Conservation (phyloP, 1,284 basidiomycete species). For the Lignosus rhinocerotis region DNA sequence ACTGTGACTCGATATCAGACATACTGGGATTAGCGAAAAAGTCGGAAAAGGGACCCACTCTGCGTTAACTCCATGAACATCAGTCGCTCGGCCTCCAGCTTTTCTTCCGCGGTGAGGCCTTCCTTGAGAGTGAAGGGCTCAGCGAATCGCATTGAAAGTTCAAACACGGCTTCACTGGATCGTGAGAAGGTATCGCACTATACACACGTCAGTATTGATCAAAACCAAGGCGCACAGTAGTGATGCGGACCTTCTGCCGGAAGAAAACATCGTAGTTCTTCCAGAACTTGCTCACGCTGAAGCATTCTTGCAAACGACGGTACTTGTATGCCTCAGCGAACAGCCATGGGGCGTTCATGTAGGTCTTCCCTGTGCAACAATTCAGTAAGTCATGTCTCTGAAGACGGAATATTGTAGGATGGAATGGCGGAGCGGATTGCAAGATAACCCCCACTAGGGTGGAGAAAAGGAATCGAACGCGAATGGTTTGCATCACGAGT, state of each 20-base stretch:
- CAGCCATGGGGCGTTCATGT: constrained; percentile 95
- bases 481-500: neutral
- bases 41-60: constrained; percentile 41
- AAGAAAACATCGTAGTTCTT: constrained; percentile 89
- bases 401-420: neutral
- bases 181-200: constrained; percentile 96
- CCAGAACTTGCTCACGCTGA: constrained; percentile 93
- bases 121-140: constrained; percentile 75
- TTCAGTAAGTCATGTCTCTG: neutral
- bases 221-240: neutral
- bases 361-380: constrained; percentile 73
- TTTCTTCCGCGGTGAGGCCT: constrained; percentile 55
- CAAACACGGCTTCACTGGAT: constrained; percentile 91
- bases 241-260: constrained; percentile 71
- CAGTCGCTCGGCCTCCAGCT: constrained; percentile 78
- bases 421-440: neutral
- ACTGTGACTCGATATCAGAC: constrained; percentile 45
- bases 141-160: constrained; percentile 91
- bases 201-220: constrained; percentile 9
- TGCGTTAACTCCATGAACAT: constrained; percentile 96
- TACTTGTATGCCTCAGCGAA: constrained; percentile 99
- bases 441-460: neutral
- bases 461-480: neutral
- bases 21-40: neutral
- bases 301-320: constrained; percentile 93